Evolutionary conservation across 1,139 yeast species (phyloP).

Genomic region (Meyerozyma carpophila): DNA sequence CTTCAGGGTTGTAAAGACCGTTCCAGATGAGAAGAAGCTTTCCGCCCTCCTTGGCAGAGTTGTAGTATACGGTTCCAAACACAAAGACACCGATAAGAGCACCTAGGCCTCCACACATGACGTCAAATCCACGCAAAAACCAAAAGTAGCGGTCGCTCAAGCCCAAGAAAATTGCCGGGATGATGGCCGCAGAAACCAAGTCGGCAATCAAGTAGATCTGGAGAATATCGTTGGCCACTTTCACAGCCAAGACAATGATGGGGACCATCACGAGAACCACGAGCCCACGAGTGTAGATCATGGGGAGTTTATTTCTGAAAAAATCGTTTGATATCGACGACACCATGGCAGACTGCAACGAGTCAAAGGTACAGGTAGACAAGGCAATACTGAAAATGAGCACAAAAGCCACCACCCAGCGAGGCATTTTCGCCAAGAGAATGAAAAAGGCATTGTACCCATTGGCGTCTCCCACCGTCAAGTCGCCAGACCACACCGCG

Average conservation of each 20-base stretch:
- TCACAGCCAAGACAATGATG: conserved; percentile 74
- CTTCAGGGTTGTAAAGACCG: conserved; percentile 70
- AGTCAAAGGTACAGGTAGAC: conserved; percentile 87
- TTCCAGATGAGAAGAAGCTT: conserved; percentile 60
- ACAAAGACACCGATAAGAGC: conserved; percentile 76
- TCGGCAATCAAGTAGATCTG: conserved; percentile 90
- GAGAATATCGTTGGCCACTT: conserved; percentile 74
- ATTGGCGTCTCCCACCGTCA: conserved; percentile 52
- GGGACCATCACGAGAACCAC: conserved; percentile 80
- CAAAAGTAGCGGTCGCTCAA: conserved; percentile 55
- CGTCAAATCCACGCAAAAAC: conserved; percentile 76
- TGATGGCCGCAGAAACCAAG: conserved; percentile 77
- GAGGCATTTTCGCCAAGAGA: conserved; percentile 68
- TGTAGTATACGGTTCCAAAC: conserved; percentile 77
- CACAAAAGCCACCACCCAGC: conserved; percentile 82
- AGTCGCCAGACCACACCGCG: conserved; percentile 86
- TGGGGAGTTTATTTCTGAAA: conserved; percentile 72
- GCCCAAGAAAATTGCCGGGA: conserved; percentile 83
- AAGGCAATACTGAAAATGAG: conserved; percentile 67
- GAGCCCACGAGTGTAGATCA: conserved; percentile 62
- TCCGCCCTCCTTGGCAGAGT: conserved; percentile 73
- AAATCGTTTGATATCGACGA: conserved; percentile 86
- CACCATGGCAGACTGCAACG: conserved; percentile 83
- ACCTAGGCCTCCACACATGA: conserved; percentile 78
- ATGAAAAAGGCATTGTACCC: conserved; percentile 68